Base-by-base conservation (phyloP, 129 eudicot genomes). In the Silybum marianum region DNA sequence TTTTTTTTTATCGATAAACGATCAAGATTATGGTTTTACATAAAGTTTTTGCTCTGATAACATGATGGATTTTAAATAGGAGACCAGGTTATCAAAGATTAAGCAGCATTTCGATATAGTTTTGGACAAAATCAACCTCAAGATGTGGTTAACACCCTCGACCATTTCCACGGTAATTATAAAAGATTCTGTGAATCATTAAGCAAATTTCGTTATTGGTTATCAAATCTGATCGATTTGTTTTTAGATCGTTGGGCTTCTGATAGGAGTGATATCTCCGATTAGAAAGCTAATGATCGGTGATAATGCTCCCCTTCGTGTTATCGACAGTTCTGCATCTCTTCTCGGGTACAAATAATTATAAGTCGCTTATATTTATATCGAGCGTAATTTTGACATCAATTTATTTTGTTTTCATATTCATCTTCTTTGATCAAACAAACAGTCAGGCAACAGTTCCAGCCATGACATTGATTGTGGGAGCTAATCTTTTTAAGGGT, bases 401-500 rank as follows among this genome's bases (percentile, higher is more conserved):
- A 36, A 7, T 2, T 42, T 81, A 1, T 28, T 81, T 46, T 3
- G 51, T 76, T 60, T 32, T 40, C 3, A 11, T 76, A 9, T 76
- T 71, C 19, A 62, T 22, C 13, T 4, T 24, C 38, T 69, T 69
- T 75, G 80, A 54, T 73, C 21, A 73, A 78, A 68, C 58, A 23
- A 76, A 84, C 80, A 91, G 96, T 63, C 81, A 87, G 54, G 96
- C 93, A 77, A 83, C 96, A 79, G 83, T 89, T 34, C 96, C 96
- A 23, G 84, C 87, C 30, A 89, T 89, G 90, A 87, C 96, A 22
- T 25, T 91, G 74, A 83, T 91, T 30, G 85, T 89, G 78, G 96
- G 96, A 81, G 96, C 93, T 77, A 91, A 91, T 80, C 93, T 91
- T 76, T 81, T 83, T 2, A 82, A 32, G 75, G 93, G 96, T 91